A percentile compares a stretch with the other conserved stretches of the same genome.
These are phyloP conservation scores for Psilocybe azurescens DNA, from an alignment of 768 basidiomycete species.

Conservation along the genomic window DNA sequence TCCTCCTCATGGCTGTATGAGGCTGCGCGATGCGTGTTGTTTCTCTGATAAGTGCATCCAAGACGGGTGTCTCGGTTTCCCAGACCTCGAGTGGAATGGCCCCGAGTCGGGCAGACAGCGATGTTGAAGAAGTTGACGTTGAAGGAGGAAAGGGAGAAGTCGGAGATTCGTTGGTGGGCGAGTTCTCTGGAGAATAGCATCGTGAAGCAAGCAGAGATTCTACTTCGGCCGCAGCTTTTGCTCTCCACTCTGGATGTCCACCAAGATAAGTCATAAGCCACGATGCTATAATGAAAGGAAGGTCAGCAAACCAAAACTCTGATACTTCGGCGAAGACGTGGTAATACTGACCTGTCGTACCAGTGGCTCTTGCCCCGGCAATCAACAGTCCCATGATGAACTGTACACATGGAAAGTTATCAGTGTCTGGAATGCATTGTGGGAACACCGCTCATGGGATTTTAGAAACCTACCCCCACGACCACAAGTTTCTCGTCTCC, in stretches of 20 bases:
- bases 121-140: conserved; percentile 14
- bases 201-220: conserved; percentile 56
- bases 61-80: conserved; percentile 71
- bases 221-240: conserved; percentile 64
- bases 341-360: conserved; percentile 60
- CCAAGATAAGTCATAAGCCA: conserved; percentile 80
- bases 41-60: conserved; percentile 77
- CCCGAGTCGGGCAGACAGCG: conserved; percentile 47
- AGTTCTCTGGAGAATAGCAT: conserved; percentile 26
- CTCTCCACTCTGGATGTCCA: conserved; percentile 67
- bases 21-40: conserved; percentile 82
- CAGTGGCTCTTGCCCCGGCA: conserved; percentile 82
- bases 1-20: conserved; percentile 81
- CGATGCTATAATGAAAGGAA: conserved; percentile 48
- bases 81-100: conserved; percentile 70
- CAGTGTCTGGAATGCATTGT: conserved; percentile 22
- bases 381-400: conserved; percentile 85
- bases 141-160: conserved; percentile 14
- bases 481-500: conserved; percentile 72
- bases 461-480: conserved; percentile 60
- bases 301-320: conserved; percentile 16
- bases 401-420: conserved; percentile 40
- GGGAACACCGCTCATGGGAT: conserved; percentile 20
- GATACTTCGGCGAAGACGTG: conserved; percentile 22
- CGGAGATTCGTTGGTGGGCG: conserved; percentile 15